These are phyloP conservation scores for Cystobasidium sp. DNA, from an alignment of 1,284 basidiomycete species.

Conservation along the genomic window DNA sequence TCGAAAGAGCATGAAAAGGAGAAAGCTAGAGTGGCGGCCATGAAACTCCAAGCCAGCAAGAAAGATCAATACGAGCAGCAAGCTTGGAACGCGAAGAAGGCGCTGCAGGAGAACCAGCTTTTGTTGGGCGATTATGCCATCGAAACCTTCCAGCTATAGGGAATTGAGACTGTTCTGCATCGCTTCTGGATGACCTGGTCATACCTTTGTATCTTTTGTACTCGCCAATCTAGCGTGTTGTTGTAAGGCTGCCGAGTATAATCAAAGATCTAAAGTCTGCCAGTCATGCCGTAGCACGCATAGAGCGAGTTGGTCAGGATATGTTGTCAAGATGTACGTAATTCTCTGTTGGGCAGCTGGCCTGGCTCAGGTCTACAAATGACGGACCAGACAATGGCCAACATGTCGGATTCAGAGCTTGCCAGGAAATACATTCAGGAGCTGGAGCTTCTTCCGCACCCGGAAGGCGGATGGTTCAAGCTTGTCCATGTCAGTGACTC, in stretches of 20 bases:
- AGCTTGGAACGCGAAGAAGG: conserved; percentile 27
- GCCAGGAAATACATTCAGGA: conserved; percentile 13
- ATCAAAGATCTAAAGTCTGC: too few relatives aligned
- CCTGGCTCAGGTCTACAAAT: too few relatives aligned
- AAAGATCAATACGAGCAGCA: conserved; percentile 4
- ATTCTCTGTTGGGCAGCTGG: too few relatives aligned
- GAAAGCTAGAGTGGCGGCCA: background rate
- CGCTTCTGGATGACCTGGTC: too few relatives aligned
- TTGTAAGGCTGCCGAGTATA: background rate
- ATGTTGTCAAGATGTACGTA: too few relatives aligned
- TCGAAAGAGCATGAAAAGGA: conserved; percentile 17
- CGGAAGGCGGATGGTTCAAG: conserved; percentile 25
- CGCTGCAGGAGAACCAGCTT: conserved; percentile 23
- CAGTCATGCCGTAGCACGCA: too few relatives aligned
- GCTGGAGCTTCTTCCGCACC: conserved; percentile 16
- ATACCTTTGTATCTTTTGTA: background rate
- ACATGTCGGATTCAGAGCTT: conserved; percentile 1
- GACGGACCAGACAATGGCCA: background rate
- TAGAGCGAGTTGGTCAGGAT: too few relatives aligned
- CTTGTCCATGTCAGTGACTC: conserved; percentile 12
- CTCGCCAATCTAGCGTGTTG: background rate
- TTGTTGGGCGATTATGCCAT: conserved; percentile 22
- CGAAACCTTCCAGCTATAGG: conserved; percentile 12
- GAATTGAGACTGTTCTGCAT: background rate
- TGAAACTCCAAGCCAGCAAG: conserved; percentile 1